Evolutionary conservation across 2,329 filamentous ascomycete species (phyloP).

Genomic region (Xylaria sp.): DNA sequence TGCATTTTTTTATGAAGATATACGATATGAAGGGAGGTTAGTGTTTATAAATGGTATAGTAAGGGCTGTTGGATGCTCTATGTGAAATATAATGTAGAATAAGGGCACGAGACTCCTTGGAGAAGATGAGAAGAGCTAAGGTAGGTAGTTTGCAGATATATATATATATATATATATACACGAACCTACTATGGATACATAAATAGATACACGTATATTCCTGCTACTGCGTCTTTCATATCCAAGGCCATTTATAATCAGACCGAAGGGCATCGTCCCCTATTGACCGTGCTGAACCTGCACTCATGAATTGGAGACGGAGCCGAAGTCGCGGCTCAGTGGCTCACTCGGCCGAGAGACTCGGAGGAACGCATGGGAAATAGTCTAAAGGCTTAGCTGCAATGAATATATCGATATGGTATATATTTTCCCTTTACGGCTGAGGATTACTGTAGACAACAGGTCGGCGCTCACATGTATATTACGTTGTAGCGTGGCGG

Average conservation of each 20-base stretch:
- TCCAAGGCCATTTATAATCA: neutral
- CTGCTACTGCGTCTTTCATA: neutral
- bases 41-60: neutral
- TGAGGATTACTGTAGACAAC: neutral
- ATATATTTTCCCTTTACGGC: neutral
- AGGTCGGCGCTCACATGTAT: neutral
- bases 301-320: neutral
- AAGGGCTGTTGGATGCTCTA: neutral
- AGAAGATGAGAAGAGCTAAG: neutral
- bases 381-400: too few relatives aligned
- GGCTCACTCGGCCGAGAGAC: slow-evolving; percentile 25
- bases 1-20: slow-evolving; percentile 31
- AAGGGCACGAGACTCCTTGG: neutral
- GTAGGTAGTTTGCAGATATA: slow-evolving; percentile 8
- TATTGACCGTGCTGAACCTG: neutral
- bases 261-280: neutral
- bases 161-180: slow-evolving; percentile 31
- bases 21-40: neutral
- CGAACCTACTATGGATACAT: neutral
- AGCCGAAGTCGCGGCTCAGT: slow-evolving; percentile 16
- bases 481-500: neutral
- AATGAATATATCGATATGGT: too few relatives aligned
- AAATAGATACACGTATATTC: neutral
- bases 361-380: neutral
- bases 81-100: neutral